Evolutionary conservation across 2,329 filamentous ascomycete genomes (phyloP).

Genomic region (Didymella lethalis): DNA sequence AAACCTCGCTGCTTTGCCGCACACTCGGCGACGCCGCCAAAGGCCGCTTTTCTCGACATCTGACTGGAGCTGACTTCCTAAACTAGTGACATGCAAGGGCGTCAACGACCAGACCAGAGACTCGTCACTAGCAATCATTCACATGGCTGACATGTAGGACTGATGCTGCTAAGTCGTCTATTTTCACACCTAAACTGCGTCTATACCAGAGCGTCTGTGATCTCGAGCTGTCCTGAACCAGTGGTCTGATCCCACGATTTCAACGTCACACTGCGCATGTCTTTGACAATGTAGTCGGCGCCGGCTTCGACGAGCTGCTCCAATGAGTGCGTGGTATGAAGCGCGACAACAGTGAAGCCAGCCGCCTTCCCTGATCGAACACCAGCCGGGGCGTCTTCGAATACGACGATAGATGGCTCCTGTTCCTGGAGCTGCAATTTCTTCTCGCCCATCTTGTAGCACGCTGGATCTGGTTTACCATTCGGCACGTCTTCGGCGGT

Average conservation of each 20-base stretch:
- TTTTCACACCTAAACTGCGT: conserved; percentile 17
- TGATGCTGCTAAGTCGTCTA: conserved; percentile 9
- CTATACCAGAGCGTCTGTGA: conserved; percentile 65
- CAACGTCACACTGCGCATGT: conserved; percentile 77
- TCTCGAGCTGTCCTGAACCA: conserved; percentile 71
- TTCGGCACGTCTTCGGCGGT: conserved; percentile 58
- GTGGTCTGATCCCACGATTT: conserved; percentile 61
- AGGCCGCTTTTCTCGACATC: conserved; percentile 24
- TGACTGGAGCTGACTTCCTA: conserved; percentile 29
- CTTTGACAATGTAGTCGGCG: conserved; percentile 87
- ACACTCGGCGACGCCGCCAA: conserved; percentile 25
- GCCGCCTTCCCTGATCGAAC: conserved; percentile 84
- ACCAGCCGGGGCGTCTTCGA: conserved; percentile 90
- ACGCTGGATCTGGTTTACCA: conserved; percentile 61
- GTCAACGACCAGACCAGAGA: background rate
- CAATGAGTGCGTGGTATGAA: conserved; percentile 82
- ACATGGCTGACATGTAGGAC: conserved; percentile 8
- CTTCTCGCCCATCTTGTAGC: conserved; percentile 56
- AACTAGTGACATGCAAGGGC: conserved; percentile 16
- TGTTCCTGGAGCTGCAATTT: conserved; percentile 54
- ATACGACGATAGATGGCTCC: conserved; percentile 68
- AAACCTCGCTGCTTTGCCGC: conserved; percentile 22
- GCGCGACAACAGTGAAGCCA: conserved; percentile 82
- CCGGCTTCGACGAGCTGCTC: conserved; percentile 75
- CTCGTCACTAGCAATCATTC: background rate